Evolutionary conservation across 2,329 filamentous ascomycete genomes (phyloP), one percentile per base, ranked within the genome.

Genomic region (Colletotrichum chrysophilum): DNA sequence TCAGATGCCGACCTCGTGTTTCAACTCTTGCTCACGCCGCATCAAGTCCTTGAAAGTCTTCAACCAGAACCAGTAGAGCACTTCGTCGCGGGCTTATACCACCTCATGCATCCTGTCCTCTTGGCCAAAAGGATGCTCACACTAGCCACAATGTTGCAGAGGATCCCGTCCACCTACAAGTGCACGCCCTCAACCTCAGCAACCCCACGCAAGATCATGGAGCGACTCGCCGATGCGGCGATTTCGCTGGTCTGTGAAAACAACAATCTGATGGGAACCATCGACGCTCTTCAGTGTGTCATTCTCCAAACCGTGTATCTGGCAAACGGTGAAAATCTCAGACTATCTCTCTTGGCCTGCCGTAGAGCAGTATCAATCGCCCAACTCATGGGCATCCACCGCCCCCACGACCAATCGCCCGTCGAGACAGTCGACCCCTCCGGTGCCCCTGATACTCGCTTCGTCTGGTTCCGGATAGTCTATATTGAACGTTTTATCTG

Each of bases 211-310:
- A 56, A 9, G 4, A 80, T 84, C 14, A 79, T 82, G 79, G 64
- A 78, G 16, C 78, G 78, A 1, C 55, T 82, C 1, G 79, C 85
- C 6, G 80, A 83, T 9, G 79, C 80, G 0, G 82, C 82, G 1
- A 82, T 79, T 10, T 80, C 78, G 8, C 76, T 84, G 6, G 85
- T 91, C 2, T 88, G 86, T 0, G 83, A 83, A 16, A 85, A 89
- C 26, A 86, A 90, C 61, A 85, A 86, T 4, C 79, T 91, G 2
- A 78, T 87, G 3, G 82, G 82, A 18, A 87, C 84, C 0, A 52
- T 89, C 2, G 88, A 90, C 58, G 87, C 87, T 1, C 78, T 91
- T 10, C 87, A 90, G 71, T 88, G 87, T 64, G 76, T 90, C 13
- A 83, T 89, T 76, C 81, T 90, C 0, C 86, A 89, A 76, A 83